A percentile compares a stretch with the other conserved stretches of the same genome.
phyloP scores from a whole-genome alignment of 2,329 filamentous ascomycete species.

The Talaromyces albobiverticillius region DNA sequence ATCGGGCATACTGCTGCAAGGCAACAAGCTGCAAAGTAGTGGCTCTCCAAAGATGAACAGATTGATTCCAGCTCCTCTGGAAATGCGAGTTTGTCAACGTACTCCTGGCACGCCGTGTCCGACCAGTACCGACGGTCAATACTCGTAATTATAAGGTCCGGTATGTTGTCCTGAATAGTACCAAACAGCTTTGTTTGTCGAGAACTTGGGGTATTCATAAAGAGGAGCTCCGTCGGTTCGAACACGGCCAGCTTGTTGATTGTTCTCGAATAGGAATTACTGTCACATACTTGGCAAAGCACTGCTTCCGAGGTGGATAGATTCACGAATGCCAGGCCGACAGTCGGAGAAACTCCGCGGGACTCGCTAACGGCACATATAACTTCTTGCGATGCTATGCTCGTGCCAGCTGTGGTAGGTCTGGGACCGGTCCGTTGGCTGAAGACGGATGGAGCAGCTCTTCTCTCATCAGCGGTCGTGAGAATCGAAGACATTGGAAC shows the following conservation, averaged over 20 bases:
- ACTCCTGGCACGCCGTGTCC: constrained; percentile 72
- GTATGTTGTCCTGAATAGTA: constrained; percentile 70
- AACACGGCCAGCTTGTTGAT: constrained; percentile 82
- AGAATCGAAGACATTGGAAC: constrained; percentile 5
- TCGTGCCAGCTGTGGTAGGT: constrained; percentile 55
- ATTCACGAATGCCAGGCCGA: constrained; percentile 86
- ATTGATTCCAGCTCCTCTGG: constrained; percentile 75
- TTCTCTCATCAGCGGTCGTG: constrained; percentile 19
- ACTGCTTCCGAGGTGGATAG: constrained; percentile 79
- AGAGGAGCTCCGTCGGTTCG: constrained; percentile 74
- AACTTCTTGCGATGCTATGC: constrained; percentile 63
- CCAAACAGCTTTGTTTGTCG: constrained; percentile 70
- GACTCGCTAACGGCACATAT: constrained; percentile 88
- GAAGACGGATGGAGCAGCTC: constrained; percentile 45
- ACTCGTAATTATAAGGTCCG: constrained; percentile 59
- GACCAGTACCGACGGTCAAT: constrained; percentile 82
- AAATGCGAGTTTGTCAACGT: constrained; percentile 76
- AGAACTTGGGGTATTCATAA: constrained; percentile 69
- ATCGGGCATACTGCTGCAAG: constrained; percentile 70
- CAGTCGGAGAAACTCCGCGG: constrained; percentile 77
- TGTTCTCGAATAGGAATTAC: constrained; percentile 84
- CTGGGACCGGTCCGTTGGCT: constrained; percentile 42
- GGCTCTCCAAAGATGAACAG: constrained; percentile 75
- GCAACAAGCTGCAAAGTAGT: constrained; percentile 80
- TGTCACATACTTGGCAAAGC: constrained; percentile 88